phyloP scores from a whole-genome alignment of 2,329 filamentous ascomycete species.

The Aplosporella prunicola region DNA sequence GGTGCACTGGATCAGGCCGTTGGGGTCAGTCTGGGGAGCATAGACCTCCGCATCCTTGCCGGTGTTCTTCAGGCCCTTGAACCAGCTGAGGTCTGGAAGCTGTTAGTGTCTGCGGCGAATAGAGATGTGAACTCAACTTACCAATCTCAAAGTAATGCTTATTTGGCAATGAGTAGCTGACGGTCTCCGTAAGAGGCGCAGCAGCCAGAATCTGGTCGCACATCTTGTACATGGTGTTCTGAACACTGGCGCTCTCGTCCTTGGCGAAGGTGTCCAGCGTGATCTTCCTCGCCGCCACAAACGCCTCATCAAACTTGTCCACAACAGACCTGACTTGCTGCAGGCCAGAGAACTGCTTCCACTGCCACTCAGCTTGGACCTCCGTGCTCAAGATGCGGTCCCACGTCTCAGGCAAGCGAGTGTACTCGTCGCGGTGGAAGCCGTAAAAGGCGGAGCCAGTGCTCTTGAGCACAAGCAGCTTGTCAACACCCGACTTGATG shows the following conservation, averaged over 20 bases:
- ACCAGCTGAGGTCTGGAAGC: constrained; percentile 76
- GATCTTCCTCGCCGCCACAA: constrained; percentile 65
- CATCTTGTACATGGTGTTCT: constrained; percentile 99
- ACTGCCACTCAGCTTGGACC: constrained; percentile 78
- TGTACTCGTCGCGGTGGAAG: constrained; percentile 89
- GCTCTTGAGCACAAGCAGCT: constrained; percentile 85
- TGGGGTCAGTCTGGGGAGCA: constrained; percentile 83
- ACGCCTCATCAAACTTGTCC: constrained; percentile 68
- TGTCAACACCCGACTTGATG: constrained; percentile 68
- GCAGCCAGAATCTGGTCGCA: constrained; percentile 71
- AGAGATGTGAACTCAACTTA: constrained; percentile 37
- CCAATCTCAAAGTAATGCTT: constrained; percentile 98
- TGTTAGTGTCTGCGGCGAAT: constrained; percentile 15
- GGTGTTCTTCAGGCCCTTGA: constrained; percentile 90
- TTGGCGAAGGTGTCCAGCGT: constrained; percentile 87
- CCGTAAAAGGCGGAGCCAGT: constrained; percentile 94
- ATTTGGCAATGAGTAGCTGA: constrained; percentile 83
- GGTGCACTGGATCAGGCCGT: constrained; percentile 91
- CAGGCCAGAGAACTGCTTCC: constrained; percentile 61
- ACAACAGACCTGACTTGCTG: constrained; percentile 56
- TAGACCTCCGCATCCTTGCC: constrained; percentile 94
- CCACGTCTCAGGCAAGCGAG: constrained; percentile 80
- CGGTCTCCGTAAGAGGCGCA: constrained; percentile 60
- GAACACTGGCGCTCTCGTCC: constrained; percentile 85
- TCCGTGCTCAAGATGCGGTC: constrained; percentile 94